These are phyloP conservation scores for Centrapalus pauciflorus DNA, from an alignment of 129 eudicot species.

Conservation along the genomic window DNA sequence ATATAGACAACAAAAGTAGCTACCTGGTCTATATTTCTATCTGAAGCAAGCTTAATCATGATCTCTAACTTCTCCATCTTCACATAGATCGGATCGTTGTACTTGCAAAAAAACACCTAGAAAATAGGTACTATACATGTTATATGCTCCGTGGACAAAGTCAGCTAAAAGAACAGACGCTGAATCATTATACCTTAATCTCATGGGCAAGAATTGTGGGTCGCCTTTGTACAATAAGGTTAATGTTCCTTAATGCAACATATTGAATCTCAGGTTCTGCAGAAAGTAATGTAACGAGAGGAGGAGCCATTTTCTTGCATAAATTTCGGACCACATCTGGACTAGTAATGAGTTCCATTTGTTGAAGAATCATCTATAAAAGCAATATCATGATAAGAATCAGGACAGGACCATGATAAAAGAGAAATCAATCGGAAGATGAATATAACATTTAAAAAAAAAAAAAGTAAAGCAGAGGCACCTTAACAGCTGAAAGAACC, in stretches of 20 bases:
- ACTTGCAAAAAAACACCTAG: constrained; percentile 93
- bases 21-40: constrained; percentile 88
- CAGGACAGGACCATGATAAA: neutral
- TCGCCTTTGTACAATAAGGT: constrained; percentile 82
- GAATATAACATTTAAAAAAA: neutral
- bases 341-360: constrained; percentile 92
- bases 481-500: constrained; percentile 95
- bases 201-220: constrained; percentile 97
- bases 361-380: constrained; percentile 84
- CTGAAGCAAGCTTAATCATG: constrained; percentile 95
- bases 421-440: neutral
- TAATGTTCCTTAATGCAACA: constrained; percentile 87
- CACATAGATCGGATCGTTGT: constrained; percentile 93
- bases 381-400: constrained; percentile 7
- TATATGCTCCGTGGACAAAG: neutral
- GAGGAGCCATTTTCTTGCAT: constrained; percentile 97
- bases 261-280: constrained; percentile 98
- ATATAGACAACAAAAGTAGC: neutral
- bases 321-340: constrained; percentile 88
- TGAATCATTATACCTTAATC: constrained; percentile 56
- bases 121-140: constrained; percentile 7
- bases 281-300: constrained; percentile 90
- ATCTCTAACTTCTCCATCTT: constrained; percentile 96
- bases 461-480: neutral
- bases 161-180: constrained; percentile 4